Conservation (phyloP, 768 basidiomycete species). For the Leccinum broughii region DNA sequence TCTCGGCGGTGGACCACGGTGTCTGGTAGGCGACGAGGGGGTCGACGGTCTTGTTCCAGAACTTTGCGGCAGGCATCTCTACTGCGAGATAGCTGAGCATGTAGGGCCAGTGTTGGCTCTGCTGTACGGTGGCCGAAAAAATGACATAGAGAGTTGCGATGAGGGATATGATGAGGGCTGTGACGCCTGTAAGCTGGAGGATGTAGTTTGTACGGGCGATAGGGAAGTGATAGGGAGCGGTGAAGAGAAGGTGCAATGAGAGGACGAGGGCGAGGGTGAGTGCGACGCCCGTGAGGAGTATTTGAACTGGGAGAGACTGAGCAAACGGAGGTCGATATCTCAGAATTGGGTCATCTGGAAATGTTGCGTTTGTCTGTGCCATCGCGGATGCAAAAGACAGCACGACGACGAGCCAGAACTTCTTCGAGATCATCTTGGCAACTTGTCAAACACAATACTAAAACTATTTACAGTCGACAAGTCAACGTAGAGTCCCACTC, state of each 20-base stretch:
- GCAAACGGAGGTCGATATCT: conserved; percentile 77
- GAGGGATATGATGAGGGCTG: conserved; percentile 74
- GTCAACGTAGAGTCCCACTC: too few species aligned
- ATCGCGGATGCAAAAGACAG: conserved; percentile 18
- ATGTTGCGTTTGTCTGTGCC: conserved; percentile 22
- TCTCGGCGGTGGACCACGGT: conserved; percentile 62
- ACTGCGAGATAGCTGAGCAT: conserved; percentile 93
- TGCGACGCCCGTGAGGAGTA: conserved; percentile 81
- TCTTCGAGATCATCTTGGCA: conserved; percentile 1
- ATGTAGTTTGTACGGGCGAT: conserved; percentile 91
- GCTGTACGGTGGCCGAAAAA: conserved; percentile 53
- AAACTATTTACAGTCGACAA: too few species aligned
- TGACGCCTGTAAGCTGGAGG: conserved; percentile 83
- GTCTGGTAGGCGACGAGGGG: conserved; percentile 27
- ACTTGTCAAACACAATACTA: conserved; percentile 20
- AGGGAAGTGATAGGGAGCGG: conserved; percentile 94
- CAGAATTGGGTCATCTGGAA: conserved; percentile 69
- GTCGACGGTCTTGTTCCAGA: conserved; percentile 16
- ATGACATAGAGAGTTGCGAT: conserved; percentile 79
- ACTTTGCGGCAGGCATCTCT: conserved; percentile 45
- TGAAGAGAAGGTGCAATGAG: conserved; percentile 90
- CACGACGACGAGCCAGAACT: neutral
- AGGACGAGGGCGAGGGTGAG: conserved; percentile 84
- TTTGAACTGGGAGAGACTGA: conserved; percentile 87
- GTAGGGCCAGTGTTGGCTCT: conserved; percentile 87